Evolutionary conservation across 306 rosid genomes (phyloP), one percentile per base, ranked within the genome.

Genomic region (Begonia loranthoides): DNA sequence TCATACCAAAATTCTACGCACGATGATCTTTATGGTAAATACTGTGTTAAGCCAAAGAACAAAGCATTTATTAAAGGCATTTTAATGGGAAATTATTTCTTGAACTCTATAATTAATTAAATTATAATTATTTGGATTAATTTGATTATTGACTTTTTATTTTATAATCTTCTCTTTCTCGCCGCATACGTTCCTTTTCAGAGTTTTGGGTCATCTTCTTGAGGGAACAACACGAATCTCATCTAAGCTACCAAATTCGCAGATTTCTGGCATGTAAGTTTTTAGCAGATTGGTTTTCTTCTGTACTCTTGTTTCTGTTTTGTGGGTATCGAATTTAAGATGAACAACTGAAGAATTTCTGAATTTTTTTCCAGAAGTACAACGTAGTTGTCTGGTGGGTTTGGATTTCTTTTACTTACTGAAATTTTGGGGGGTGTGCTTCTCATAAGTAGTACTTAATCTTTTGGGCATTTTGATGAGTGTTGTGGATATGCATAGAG

Each of bases 191-290:
- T 15, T 4, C 55, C 41, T 11, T 52, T 15, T 43, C 12, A 41
- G 12, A 41, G 45, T 41, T 43, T 45, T 43, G 47, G 15, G 8
- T 5, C 50, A 13, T 15, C 15, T 55, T 22, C 39, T 49, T 43
- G 22, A 15, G 46, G 10, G 44, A 57, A 58, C 59, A 15, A 52
- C 56, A 64, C 55, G 45, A 51, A 71, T 80, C 83, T 55, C 74
- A 47, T 66, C 54, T 22, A 48, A 40, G 57, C 15, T 6, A 55
- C 55, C 52, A 39, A 17, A 17, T 59, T 56, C 53, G 13, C 51
- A 55, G 16, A 9, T 60, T 57, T 51, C 57, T 70, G 51, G 46
- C 69, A 64, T 68, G 78, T 68, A 72, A 78, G 87, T 66, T 50
- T 16, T 24, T 47, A 11, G 2, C 45, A 28, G 51, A 21, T 22